Evolutionary conservation across 495 filamentous ascomycete species (phyloP).

Genomic region (Aspergillus baeticus): DNA sequence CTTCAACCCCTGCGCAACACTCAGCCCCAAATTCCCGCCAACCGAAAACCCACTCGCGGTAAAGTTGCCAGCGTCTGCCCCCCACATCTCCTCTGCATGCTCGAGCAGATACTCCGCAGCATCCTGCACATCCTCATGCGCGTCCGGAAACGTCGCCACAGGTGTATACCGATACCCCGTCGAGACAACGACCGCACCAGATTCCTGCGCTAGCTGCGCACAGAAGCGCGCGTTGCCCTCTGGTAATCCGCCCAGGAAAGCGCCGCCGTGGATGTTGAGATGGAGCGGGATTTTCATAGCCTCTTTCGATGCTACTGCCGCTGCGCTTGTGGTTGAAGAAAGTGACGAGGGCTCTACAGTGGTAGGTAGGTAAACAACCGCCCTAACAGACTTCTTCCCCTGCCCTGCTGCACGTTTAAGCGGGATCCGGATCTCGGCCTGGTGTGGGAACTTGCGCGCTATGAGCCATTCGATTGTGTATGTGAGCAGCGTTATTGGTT

Average conservation of each 20-base stretch:
- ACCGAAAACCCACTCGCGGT: constrained; percentile 13
- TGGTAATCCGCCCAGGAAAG: constrained; percentile 10
- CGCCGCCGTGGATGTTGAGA: constrained; percentile 16
- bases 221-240: constrained; percentile 13
- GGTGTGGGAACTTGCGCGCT: background rate
- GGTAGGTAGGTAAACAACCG: constrained; percentile 1
- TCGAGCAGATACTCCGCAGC: background rate
- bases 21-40: constrained; percentile 9
- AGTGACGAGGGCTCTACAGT: background rate
- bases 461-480: constrained; percentile 10
- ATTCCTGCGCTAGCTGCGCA: background rate
- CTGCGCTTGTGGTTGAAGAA: too few species aligned
- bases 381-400: background rate
- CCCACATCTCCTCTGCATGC: constrained; percentile 1
- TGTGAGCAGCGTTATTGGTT: constrained; percentile 9
- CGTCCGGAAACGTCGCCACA: constrained; percentile 1
- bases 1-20: constrained; percentile 6
- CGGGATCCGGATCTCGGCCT: background rate
- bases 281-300: constrained; percentile 1
- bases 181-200: constrained; percentile 12
- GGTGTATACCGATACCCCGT: constrained; percentile 7
- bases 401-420: constrained; percentile 3
- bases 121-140: constrained; percentile 13
- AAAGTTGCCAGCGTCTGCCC: background rate
- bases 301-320: too few species aligned